phyloP scores from a whole-genome alignment of 2,329 filamentous ascomycete genomes.

The Alternaria atra region DNA sequence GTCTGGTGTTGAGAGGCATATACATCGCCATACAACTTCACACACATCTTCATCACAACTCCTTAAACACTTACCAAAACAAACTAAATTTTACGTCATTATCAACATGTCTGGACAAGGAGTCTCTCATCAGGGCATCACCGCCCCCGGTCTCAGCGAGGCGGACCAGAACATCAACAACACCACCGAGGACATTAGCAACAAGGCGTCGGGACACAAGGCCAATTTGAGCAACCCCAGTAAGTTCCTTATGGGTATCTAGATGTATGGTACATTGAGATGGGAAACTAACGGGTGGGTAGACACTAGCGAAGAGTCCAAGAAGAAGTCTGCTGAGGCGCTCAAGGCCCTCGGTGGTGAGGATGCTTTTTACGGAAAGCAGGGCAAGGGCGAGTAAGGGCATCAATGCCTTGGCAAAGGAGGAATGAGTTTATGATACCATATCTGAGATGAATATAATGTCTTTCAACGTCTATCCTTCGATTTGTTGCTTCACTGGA shows the following conservation, averaged over 20 bases:
- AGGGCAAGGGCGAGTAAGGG: constrained; percentile 52
- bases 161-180: constrained; percentile 37
- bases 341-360: constrained; percentile 57
- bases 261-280: not conserved
- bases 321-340: constrained; percentile 55
- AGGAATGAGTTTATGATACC: constrained; percentile 3
- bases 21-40: not conserved
- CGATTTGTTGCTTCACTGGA: not conserved
- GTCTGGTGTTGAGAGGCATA: not conserved
- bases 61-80: not conserved
- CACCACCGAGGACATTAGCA: constrained; percentile 28
- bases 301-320: constrained; percentile 48
- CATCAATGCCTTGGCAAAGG: too few species aligned
- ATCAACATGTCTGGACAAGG: constrained; percentile 14
- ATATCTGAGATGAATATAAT: not conserved
- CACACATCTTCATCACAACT: too few species aligned
- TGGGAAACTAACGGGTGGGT: not conserved
- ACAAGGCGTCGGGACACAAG: constrained; percentile 53
- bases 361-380: constrained; percentile 54
- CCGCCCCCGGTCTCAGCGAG: constrained; percentile 27
- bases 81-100: not conserved
- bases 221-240: constrained; percentile 60
- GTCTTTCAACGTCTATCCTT: not conserved
- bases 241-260: constrained; percentile 25
- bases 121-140: constrained; percentile 22